phyloP scores from a whole-genome alignment of 345 rosid genomes.

The Brassica rapa region DNA sequence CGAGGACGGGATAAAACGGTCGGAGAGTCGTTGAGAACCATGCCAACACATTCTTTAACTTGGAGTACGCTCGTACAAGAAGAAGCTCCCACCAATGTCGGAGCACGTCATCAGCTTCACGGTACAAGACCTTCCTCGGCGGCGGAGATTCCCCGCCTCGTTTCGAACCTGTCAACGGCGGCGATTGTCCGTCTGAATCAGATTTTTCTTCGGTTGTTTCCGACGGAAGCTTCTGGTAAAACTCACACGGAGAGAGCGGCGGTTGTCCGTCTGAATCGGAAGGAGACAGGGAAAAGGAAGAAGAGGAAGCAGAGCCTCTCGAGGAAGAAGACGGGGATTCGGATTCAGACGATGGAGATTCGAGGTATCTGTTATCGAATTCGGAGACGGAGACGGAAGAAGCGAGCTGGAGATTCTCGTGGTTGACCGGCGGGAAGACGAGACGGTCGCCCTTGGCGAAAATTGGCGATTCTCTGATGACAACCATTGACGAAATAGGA shows the following conservation, averaged over 20 bases:
- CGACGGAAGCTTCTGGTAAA: conserved; percentile 3
- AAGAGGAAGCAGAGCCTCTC: conserved; percentile 29
- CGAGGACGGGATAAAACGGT: conserved; percentile 32
- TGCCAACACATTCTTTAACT: conserved; percentile 19
- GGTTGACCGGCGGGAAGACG: conserved; percentile 54
- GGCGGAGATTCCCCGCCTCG: conserved; percentile 20
- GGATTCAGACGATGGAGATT: conserved; percentile 17
- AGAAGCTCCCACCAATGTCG: conserved; percentile 41
- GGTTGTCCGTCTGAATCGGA: conserved; percentile 35
- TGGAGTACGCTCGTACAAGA: conserved; percentile 37
- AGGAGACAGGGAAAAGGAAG: conserved; percentile 18
- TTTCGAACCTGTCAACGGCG: neutral
- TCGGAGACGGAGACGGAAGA: conserved; percentile 12
- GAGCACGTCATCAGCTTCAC: conserved; percentile 1
- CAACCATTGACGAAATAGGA: conserved; percentile 41
- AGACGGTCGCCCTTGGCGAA: conserved; percentile 29
- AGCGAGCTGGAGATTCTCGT: conserved; percentile 51
- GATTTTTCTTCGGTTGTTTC: conserved; percentile 1
- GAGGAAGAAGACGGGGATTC: conserved; percentile 26
- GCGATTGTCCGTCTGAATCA: neutral
- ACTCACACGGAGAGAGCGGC: neutral
- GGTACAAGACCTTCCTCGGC: conserved; percentile 2
- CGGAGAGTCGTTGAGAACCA: conserved; percentile 37
- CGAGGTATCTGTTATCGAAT: conserved; percentile 6
- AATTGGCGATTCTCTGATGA: conserved; percentile 45